Evolutionary conservation across 805 yeast genomes (phyloP).

Genomic region (Yamadazyma nakazawae): DNA sequence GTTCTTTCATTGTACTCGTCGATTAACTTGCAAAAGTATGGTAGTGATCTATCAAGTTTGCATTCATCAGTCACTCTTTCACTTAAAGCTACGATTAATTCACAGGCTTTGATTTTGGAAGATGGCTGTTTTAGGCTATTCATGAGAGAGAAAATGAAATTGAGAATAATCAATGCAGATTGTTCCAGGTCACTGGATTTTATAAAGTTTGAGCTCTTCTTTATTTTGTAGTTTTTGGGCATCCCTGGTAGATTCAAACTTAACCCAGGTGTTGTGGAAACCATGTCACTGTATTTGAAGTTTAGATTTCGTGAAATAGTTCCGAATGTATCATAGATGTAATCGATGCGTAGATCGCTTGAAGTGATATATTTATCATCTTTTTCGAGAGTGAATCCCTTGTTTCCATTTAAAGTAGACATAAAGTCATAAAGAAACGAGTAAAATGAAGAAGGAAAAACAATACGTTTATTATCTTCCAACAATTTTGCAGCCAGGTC

Average conservation of each 20-base stretch:
- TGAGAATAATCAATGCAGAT: constrained; percentile 56
- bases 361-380: constrained; percentile 20
- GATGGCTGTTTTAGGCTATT: constrained; percentile 59
- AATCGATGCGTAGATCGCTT: constrained; percentile 51
- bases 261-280: constrained; percentile 6
- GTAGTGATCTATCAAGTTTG: constrained; percentile 81
- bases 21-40: constrained; percentile 69
- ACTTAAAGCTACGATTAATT: constrained; percentile 69
- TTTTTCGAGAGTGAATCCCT: constrained; percentile 12
- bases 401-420: constrained; percentile 25
- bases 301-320: constrained; percentile 29
- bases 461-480: constrained; percentile 39
- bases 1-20: constrained; percentile 46
- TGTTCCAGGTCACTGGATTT: constrained; percentile 24
- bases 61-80: constrained; percentile 78
- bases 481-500: constrained; percentile 54
- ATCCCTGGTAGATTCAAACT: constrained; percentile 52
- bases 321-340: constrained; percentile 58
- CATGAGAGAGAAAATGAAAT: constrained; percentile 56
- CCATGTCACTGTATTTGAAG: constrained; percentile 17
- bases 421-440: constrained; percentile 69
- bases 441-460: constrained; percentile 68
- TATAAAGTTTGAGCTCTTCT: constrained; percentile 18
- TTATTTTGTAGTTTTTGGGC: constrained; percentile 41
- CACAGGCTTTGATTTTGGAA: constrained; percentile 67